Conservation (phyloP, 1,284 basidiomycete species). For the Pulchroboletus neoregius region DNA sequence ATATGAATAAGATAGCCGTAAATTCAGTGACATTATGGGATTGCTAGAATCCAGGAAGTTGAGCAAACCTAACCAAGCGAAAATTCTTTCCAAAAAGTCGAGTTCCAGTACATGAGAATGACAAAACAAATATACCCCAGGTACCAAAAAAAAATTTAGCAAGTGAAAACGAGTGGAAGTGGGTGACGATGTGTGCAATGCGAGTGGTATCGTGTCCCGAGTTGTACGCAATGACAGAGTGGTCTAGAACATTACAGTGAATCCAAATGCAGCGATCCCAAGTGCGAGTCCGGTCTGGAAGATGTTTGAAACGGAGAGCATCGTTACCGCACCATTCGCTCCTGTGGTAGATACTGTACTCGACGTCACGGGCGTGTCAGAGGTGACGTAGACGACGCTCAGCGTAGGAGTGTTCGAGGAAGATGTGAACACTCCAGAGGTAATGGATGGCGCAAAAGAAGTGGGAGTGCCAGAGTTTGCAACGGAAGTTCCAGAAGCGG, state of each 20-base stretch:
- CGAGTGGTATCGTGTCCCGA: not conserved
- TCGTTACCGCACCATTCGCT: conserved; percentile 11
- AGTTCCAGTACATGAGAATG: not conserved
- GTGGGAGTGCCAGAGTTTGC: not conserved
- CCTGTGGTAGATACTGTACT: conserved; percentile 1
- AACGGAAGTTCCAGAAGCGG: conserved; percentile 6
- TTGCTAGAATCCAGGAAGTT: not conserved
- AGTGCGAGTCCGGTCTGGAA: conserved; percentile 18
- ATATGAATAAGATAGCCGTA: conserved; percentile 6
- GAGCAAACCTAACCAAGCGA: not conserved
- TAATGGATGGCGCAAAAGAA: not conserved
- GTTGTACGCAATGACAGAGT: not conserved
- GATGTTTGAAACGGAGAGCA: conserved; percentile 3
- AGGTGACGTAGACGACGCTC: not conserved
- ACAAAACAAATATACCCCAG: not conserved
- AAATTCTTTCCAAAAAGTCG: not conserved
- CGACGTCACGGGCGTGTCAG: not conserved
- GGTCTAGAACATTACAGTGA: conserved; percentile 19
- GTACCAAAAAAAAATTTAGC: not conserved
- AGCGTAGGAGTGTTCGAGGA: not conserved
- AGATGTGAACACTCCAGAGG: not conserved
- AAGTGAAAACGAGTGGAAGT: conserved; percentile 2
- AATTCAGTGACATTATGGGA: not conserved
- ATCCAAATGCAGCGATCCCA: conserved; percentile 20
- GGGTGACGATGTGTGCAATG: not conserved